phyloP scores from a whole-genome alignment of 805 yeast genomes.

The Wickerhamomyces canadensis region DNA sequence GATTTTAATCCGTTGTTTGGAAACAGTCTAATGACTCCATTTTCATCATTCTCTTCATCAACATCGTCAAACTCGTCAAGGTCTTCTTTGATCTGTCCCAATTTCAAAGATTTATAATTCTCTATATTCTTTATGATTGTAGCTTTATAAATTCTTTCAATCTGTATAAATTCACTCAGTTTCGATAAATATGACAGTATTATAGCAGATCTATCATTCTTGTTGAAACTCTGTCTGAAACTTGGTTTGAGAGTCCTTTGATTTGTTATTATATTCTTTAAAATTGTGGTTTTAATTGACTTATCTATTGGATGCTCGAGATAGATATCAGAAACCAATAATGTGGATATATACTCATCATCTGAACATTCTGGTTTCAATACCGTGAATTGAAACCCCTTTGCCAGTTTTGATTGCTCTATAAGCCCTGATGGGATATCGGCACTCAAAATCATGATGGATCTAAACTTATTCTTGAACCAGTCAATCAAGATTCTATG shows the following conservation, averaged over 20 bases:
- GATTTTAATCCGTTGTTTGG: conserved; percentile 14
- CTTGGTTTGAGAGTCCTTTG: conserved; percentile 23
- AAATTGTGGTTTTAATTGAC: conserved; percentile 34
- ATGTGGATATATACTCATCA: conserved; percentile 37
- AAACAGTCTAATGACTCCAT: conserved; percentile 14
- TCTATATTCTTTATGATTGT: conserved; percentile 20
- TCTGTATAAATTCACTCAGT: conserved; percentile 58
- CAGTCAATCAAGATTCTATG: conserved; percentile 64
- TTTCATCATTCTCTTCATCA: conserved; percentile 6
- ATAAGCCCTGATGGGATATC: conserved; percentile 38
- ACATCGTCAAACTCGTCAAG: conserved; percentile 4
- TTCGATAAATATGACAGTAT: conserved; percentile 42
- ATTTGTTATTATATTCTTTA: conserved; percentile 27
- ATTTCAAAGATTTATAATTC: conserved; percentile 2
- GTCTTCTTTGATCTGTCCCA: conserved; percentile 13
- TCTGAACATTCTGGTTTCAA: conserved; percentile 37
- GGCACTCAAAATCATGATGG: conserved; percentile 46
- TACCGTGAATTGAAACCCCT: conserved; percentile 30
- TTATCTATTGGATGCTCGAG: conserved; percentile 45
- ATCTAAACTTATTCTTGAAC: conserved; percentile 59
- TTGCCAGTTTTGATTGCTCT: conserved; percentile 16
- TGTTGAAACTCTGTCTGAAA: conserved; percentile 24
- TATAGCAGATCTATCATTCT: conserved; percentile 38
- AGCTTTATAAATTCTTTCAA: conserved; percentile 57
- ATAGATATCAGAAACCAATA: conserved; percentile 48